These are phyloP conservation scores for Nicotiana knightiana DNA, from an alignment of 257 asterid species.

Conservation along the genomic window DNA sequence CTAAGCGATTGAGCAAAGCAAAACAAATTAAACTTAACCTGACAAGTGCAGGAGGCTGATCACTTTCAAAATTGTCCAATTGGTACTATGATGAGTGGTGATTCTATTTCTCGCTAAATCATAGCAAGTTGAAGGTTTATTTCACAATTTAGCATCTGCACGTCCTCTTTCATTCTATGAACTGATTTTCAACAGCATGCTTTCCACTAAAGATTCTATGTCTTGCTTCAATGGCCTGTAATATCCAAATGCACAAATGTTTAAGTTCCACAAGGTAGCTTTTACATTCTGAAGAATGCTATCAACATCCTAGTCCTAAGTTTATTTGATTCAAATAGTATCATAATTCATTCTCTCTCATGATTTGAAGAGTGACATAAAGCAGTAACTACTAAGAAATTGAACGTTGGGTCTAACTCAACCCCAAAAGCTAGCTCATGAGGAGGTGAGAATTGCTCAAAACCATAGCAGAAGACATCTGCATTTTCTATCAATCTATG, in stretches of 20 bases:
- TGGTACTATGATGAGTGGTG: neutral
- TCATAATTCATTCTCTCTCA: neutral
- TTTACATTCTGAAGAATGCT: neutral
- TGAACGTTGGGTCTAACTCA: too few species aligned
- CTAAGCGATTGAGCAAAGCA: neutral
- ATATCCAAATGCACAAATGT: neutral
- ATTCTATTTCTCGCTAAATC: neutral
- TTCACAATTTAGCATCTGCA: neutral
- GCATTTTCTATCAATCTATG: too few species aligned
- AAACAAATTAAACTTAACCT: neutral
- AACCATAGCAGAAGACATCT: neutral
- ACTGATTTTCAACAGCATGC: neutral
- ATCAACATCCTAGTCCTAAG: too few species aligned
- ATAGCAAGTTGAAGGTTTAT: neutral
- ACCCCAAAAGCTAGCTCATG: too few species aligned
- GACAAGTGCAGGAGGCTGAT: neutral
- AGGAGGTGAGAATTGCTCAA: neutral
- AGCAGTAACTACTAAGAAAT: too few species aligned
- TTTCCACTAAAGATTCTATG: constrained; percentile 30
- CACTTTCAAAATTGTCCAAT: neutral
- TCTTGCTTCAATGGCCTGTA: constrained; percentile 46
- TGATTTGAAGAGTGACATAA: too few species aligned
- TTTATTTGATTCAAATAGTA: neutral
- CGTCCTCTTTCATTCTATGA: neutral
- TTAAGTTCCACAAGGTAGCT: neutral